Evolutionary conservation across 805 yeast species (phyloP), one percentile per base, ranked within the genome.

Genomic region (Saccharomycopsis capsularis): DNA sequence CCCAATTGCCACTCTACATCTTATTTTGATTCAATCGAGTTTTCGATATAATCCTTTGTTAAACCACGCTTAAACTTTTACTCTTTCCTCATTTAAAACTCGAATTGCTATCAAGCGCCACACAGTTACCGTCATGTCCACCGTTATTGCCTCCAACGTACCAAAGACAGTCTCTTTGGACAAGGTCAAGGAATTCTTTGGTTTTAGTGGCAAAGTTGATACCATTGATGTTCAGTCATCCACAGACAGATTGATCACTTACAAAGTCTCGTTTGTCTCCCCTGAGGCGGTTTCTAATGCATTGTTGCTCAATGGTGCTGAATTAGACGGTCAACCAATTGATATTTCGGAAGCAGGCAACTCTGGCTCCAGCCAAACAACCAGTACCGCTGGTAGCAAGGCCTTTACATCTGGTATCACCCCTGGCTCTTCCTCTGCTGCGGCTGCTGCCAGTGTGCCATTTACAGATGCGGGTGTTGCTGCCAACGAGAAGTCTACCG

Each of bases 251-350:
- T 15, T 39, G 57, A 23, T 57, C 67, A 29, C 66, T 59, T 51
- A 61, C 60, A 68, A 68, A 50, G 78, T 85, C 32, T 68, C 60
- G 40, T 85, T 85, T 63, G 76, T 69, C 46, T 71, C 71, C 53
- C 64, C 75, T 4, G 71, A 75, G 51, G 95, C 93, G 2, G 74
- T 82, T 39, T 70, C 78, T 30, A 84, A 91, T 11, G 93, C 95
- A 0, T 62, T 82, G 13, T 68, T 85, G 46, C 68, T 85, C 47
- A 76, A 82, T 54, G 89, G 85, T 40, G 89, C 91, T 3, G 86
- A 82, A 61, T 71, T 85, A 41, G 85, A 78, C 37, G 81, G 82
- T 9, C 62, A 65, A 41, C 67, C 73, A 9, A 79, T 85, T 40
- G 47, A 57, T 21, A 56, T 67, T 52, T 54, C 63, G 61, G 54